phyloP scores from a whole-genome alignment of 164 flowering plant species.

The Brasenia schreberi region DNA sequence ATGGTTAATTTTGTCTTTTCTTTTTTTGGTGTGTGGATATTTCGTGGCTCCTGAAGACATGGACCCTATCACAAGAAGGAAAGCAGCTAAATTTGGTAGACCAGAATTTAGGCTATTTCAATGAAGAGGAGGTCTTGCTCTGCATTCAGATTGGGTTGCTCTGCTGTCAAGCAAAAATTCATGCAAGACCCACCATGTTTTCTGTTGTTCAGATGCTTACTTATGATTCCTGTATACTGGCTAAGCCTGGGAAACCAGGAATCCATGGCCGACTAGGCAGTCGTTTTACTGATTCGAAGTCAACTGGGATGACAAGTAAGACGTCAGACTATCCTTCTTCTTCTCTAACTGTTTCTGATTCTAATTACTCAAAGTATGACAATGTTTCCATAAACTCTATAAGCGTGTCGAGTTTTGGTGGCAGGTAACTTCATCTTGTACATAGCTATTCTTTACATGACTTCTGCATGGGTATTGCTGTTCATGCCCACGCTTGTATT shows the following conservation, averaged over 20 bases:
- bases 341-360: no score
- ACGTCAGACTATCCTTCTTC: no score
- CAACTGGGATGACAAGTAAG: no score
- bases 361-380: no score
- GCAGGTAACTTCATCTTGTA: no score
- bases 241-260: conserved; percentile 2
- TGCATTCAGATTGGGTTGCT: conserved; percentile 1
- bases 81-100: neutral
- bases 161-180: neutral
- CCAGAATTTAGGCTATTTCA: neutral
- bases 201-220: conserved; percentile 1
- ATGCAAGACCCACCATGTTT: conserved; percentile 1
- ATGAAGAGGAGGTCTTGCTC: neutral
- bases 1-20: neutral
- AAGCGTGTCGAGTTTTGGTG: no score
- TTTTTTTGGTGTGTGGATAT: neutral
- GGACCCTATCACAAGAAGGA: neutral
- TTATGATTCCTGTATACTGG: neutral
- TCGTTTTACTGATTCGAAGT: no score
- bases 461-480: no score
- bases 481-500: no score
- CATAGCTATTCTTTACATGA: no score
- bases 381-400: no score
- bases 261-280: no score
- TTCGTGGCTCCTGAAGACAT: neutral